Conservation (phyloP, 2,329 filamentous ascomycete genomes). For the Fusarium tuaranense region DNA sequence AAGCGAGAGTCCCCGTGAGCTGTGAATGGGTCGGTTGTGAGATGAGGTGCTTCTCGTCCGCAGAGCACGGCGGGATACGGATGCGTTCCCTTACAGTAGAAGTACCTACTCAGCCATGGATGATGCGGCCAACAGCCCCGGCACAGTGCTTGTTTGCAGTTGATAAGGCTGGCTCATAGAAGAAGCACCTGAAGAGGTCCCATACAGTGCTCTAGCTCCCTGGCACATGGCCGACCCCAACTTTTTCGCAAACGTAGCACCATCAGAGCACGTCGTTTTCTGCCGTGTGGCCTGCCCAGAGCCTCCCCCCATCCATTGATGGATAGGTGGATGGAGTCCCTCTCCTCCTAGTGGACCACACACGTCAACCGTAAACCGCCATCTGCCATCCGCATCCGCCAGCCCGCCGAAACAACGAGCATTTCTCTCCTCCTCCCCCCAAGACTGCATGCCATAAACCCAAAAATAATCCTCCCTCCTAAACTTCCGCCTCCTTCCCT, state of each 20-base stretch:
- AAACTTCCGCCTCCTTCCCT: conserved; percentile 19
- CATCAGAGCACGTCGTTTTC: conserved; percentile 14
- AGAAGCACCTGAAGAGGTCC: background rate
- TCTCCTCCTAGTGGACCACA: conserved; percentile 28
- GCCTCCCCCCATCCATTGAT: conserved; percentile 3
- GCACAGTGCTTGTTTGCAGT: conserved; percentile 34
- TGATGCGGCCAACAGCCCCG: background rate
- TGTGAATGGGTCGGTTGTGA: conserved; percentile 1
- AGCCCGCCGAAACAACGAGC: conserved; percentile 28
- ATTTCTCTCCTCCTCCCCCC: conserved; percentile 19
- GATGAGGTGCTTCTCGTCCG: background rate
- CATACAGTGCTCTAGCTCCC: conserved; percentile 17
- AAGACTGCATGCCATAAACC: conserved; percentile 29
- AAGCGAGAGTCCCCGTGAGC: background rate
- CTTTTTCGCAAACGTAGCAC: conserved; percentile 27
- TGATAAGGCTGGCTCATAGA: conserved; percentile 18
- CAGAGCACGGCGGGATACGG: conserved; percentile 8
- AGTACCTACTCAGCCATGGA: background rate
- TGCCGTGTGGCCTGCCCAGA: conserved; percentile 19
- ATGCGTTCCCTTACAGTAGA: background rate
- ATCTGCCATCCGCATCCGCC: conserved; percentile 32
- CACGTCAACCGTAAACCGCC: conserved; percentile 39
- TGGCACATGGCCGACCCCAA: conserved; percentile 20
- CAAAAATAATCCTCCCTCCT: conserved; percentile 26
- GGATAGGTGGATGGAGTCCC: background rate